Base-by-base conservation (phyloP, 352 stramenopile species). In the Pythium coloratum region DNA sequence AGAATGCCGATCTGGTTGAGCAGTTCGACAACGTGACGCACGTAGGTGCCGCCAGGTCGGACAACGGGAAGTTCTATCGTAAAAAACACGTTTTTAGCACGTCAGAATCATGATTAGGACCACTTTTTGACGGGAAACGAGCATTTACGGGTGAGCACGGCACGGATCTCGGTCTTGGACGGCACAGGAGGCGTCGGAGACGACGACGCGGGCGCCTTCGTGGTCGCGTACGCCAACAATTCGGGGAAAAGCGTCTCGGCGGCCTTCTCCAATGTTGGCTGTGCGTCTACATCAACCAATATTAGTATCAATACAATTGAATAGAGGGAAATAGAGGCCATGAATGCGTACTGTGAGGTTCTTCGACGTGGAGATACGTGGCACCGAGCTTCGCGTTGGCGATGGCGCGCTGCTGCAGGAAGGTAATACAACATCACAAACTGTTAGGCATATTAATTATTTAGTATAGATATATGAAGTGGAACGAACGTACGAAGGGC, bases 1-100 rank as follows among this genome's bases (percentile, higher is more conserved):
- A 92, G 62, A 30, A 92, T 83, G 6, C 84, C 84, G 13, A 86
- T 59, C 44, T 92, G 82, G 46, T 81, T 90, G 40, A 91, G 71
- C 50, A 91, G 65, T 47, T 79, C 72, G 28, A 76, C n/a, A 12
- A 66, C 53, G 49, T 71, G 46, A 16, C 57, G 42, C 7, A 44
- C 30, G 34, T 59, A 58, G 12, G 26, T 26, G 0, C 10, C 30
- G 34, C 18, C 32, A 38, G 67, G 38, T 2, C 26, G 26, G 7
- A 56, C 64, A 14, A 65, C 36, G 10, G 56, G 55, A n/a, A 70
- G 53, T 2, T 71, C 61, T 69, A 55, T 12, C 16, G 0, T 56
- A 30, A 12, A 46, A 2, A 44, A n/a, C 2, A 24, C 30, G 40
- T 16, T 12, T 16, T 42, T 12, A 42, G 36, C 9, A 38, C 9